Evolutionary conservation across 1,284 basidiomycete species (phyloP).

Genomic region (Moesziomyces aphidis): DNA sequence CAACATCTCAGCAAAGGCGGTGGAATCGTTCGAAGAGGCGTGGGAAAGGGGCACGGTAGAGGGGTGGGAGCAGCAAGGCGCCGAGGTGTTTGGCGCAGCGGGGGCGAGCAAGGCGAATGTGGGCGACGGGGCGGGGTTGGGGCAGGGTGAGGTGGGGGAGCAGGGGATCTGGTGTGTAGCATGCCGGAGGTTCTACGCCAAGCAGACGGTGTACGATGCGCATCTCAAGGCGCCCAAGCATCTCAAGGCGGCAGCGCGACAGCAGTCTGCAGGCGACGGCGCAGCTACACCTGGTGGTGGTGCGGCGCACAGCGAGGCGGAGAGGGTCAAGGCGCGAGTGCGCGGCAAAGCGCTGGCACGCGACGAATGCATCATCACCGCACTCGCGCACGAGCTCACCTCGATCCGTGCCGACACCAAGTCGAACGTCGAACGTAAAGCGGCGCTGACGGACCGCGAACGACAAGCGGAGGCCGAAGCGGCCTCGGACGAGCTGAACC

Average conservation of each 20-base stretch:
- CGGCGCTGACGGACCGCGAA: slow-evolving; percentile 94
- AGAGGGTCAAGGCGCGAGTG: slow-evolving; percentile 31
- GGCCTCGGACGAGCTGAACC: slow-evolving; percentile 52
- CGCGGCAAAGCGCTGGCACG: slow-evolving; percentile 54
- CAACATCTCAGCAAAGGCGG: slow-evolving; percentile 75
- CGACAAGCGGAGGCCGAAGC: slow-evolving; percentile 91
- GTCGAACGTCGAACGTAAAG: slow-evolving; percentile 93
- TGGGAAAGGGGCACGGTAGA: slow-evolving; percentile 83
- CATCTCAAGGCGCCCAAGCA: slow-evolving; percentile 96
- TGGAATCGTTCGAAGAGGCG: slow-evolving; percentile 78
- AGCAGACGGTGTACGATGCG: slow-evolving; percentile 97
- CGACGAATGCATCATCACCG: slow-evolving; percentile 51
- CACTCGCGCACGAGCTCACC: slow-evolving; percentile 34
- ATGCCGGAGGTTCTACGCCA: slow-evolving; percentile 92
- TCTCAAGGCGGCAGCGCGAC: slow-evolving; percentile 84
- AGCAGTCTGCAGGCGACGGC: slow-evolving; percentile 67
- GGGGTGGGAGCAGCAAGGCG: slow-evolving; percentile 77
- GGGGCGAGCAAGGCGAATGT: slow-evolving; percentile 58
- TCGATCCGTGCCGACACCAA: slow-evolving; percentile 74
- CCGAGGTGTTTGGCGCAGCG: slow-evolving; percentile 33
- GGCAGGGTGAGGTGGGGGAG: slow-evolving; percentile 6
- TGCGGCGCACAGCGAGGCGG: slow-evolving; percentile 15
- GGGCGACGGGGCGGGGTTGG: slow-evolving; percentile 44
- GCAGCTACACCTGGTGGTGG: background rate
- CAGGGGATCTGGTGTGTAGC: slow-evolving; percentile 94